These are phyloP conservation scores for Vaccinium darrowii DNA, from an alignment of 148 eudicot species.

Conservation along the genomic window DNA sequence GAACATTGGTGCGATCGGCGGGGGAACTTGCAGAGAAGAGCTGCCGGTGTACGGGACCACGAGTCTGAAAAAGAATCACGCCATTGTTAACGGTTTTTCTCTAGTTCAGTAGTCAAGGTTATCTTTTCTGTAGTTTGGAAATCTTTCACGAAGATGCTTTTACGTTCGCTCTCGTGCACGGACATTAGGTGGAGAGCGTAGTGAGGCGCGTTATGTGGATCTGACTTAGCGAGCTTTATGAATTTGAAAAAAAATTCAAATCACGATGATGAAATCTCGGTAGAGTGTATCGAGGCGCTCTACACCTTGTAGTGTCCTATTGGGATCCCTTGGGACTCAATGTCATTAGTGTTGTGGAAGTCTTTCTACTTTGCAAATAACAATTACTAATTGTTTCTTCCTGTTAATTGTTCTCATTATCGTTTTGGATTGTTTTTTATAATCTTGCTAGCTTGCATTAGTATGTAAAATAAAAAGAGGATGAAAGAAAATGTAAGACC, in stretches of 20 bases:
- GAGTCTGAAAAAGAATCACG: constrained; percentile 31
- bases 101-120: constrained; percentile 6
- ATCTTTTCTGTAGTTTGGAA: neutral
- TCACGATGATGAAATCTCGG: too few relatives aligned
- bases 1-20: constrained; percentile 34
- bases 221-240: too few relatives aligned
- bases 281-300: too few relatives aligned
- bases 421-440: neutral
- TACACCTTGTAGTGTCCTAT: too few relatives aligned
- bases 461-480: too few relatives aligned
- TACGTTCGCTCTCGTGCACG: neutral
- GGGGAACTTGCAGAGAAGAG: constrained; percentile 35
- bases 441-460: too few relatives aligned
- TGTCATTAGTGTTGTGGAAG: neutral
- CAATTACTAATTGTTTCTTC: neutral
- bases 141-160: too few relatives aligned
- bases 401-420: neutral
- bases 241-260: too few relatives aligned
- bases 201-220: too few relatives aligned
- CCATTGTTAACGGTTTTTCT: constrained; percentile 36
- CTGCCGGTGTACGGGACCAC: constrained; percentile 56
- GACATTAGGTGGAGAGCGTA: too few relatives aligned
- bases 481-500: too few relatives aligned
- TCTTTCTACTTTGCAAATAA: neutral
- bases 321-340: neutral